phyloP scores from a whole-genome alignment of 441 rosid species.

The Eruca vesicaria region DNA sequence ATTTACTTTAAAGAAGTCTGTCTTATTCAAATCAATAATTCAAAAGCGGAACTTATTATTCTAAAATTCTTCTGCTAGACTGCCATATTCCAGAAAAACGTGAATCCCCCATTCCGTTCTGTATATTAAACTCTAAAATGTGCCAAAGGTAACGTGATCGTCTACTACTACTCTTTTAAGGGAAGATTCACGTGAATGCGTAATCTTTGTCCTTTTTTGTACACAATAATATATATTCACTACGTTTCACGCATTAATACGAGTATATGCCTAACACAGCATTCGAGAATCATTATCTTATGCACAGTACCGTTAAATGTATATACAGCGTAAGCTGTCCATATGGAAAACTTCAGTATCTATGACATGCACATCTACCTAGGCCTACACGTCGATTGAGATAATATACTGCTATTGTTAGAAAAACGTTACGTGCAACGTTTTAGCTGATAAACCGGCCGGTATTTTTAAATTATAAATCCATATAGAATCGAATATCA shows the following conservation, averaged over 20 bases:
- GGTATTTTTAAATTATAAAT: too few relatives aligned
- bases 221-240: neutral
- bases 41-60: neutral
- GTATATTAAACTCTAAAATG: neutral
- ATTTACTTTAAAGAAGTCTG: neutral
- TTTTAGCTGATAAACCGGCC: too few relatives aligned
- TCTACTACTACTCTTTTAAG: neutral
- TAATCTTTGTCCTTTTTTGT: neutral
- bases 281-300: neutral
- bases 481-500: too few relatives aligned
- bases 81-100: slow-evolving; percentile 1
- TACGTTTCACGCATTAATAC: neutral
- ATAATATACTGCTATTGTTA: neutral
- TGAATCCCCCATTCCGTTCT: neutral
- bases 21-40: neutral
- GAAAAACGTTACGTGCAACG: neutral
- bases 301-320: too few relatives aligned
- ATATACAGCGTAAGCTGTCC: too few relatives aligned
- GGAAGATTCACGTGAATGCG: slow-evolving; percentile 9
- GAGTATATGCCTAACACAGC: neutral
- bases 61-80: neutral
- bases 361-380: neutral
- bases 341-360: neutral
- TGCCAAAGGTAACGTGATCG: neutral
- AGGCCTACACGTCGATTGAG: neutral